These are phyloP conservation scores for Kuraishia hungarica DNA, from an alignment of 805 yeast species.

Conservation along the genomic window DNA sequence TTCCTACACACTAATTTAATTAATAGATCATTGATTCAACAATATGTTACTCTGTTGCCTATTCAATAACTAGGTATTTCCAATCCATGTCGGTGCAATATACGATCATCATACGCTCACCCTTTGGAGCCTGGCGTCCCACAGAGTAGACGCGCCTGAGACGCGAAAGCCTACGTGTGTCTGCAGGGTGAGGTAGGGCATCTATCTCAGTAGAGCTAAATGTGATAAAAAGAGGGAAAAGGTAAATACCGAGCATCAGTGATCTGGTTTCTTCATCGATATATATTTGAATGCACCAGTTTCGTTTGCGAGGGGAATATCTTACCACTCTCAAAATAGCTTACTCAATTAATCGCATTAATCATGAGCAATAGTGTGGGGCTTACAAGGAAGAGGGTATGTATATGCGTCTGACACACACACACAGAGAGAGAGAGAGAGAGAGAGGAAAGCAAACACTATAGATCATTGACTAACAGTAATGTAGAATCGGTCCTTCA, in stretches of 20 bases:
- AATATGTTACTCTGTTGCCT: too few relatives aligned
- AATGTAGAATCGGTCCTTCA: not conserved
- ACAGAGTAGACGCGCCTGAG: not conserved
- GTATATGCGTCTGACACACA: too few relatives aligned
- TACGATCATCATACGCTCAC: too few relatives aligned
- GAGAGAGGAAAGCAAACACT: not conserved
- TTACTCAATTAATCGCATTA: not conserved
- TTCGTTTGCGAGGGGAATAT: too few relatives aligned
- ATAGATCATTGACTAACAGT: not conserved
- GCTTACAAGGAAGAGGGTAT: slow-evolving; percentile 2
- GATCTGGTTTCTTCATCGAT: not conserved
- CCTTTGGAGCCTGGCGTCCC: too few relatives aligned
- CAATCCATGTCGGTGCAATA: too few relatives aligned
- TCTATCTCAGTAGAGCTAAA: not conserved
- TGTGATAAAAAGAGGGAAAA: not conserved
- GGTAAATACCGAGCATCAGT: not conserved
- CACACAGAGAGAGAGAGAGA: too few relatives aligned
- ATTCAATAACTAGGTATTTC: too few relatives aligned
- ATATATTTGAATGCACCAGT: not conserved
- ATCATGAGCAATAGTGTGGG: not conserved
- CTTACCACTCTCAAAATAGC: too few relatives aligned
- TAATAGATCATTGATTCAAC: not conserved
- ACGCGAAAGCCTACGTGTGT: not conserved
- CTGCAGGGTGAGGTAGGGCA: not conserved
- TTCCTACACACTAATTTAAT: not conserved